phyloP scores from a whole-genome alignment of 164 flowering plant species.

The Annona squamosa region DNA sequence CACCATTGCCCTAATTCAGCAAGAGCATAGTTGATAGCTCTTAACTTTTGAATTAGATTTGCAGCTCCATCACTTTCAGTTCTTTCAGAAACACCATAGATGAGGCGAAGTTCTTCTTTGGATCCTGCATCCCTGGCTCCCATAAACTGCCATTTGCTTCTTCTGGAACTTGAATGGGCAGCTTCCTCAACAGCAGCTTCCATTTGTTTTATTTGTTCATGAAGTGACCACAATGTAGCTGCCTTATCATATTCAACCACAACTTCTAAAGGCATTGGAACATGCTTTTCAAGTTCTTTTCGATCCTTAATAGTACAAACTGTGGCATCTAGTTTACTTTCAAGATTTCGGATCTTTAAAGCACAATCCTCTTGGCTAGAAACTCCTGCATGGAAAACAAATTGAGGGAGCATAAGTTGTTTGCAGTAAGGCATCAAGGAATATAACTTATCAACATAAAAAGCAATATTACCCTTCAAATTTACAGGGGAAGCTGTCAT shows the following conservation, averaged over 20 bases:
- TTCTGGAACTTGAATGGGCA: conserved; percentile 74
- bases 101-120: conserved; percentile 91
- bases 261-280: conserved; percentile 90
- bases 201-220: conserved; percentile 89
- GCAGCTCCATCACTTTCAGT: conserved; percentile 99
- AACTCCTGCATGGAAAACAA: conserved; percentile 52
- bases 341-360: conserved; percentile 94
- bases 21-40: conserved; percentile 95
- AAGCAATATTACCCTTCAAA: conserved; percentile 57
- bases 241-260: conserved; percentile 96
- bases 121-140: conserved; percentile 99
- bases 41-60: conserved; percentile 82
- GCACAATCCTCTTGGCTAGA: conserved; percentile 99
- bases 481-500: conserved; percentile 99
- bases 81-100: conserved; percentile 97
- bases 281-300: conserved; percentile 89
- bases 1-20: conserved; percentile 99
- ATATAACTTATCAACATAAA: neutral
- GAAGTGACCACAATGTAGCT: conserved; percentile 81
- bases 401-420: neutral
- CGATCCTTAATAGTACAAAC: conserved; percentile 97
- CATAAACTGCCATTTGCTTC: conserved; percentile 99
- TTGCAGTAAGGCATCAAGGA: neutral
- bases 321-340: conserved; percentile 81
- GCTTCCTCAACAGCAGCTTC: conserved; percentile 84